Conservation (phyloP, 805 yeast species). For the Spencermartinsiella europaea region DNA sequence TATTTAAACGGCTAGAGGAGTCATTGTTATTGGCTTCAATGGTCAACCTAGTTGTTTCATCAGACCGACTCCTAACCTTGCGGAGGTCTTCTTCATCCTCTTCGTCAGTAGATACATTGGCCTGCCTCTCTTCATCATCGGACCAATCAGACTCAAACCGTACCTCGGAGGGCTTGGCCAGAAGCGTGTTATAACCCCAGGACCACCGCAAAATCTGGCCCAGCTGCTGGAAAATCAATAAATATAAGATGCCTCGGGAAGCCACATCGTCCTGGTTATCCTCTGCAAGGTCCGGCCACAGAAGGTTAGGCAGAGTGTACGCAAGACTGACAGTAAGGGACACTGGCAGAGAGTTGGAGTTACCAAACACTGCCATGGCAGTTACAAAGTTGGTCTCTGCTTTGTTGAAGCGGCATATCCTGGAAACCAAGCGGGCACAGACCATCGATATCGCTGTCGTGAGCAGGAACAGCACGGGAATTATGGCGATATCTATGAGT, state of each 20-base stretch:
- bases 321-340: constrained; percentile 73
- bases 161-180: constrained; percentile 36
- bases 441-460: constrained; percentile 71
- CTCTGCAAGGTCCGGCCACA: constrained; percentile 51
- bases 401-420: constrained; percentile 52
- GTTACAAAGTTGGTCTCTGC: constrained; percentile 87
- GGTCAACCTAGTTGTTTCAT: background rate
- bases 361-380: constrained; percentile 96
- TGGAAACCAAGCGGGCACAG: constrained; percentile 55
- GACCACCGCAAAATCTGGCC: constrained; percentile 67
- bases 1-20: background rate
- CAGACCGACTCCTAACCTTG: background rate
- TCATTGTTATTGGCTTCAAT: background rate
- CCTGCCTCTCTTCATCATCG: background rate
- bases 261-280: constrained; percentile 56
- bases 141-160: background rate
- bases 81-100: background rate
- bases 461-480: constrained; percentile 78
- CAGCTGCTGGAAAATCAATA: constrained; percentile 59
- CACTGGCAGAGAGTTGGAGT: constrained; percentile 91
- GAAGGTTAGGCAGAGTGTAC: constrained; percentile 50
- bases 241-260: constrained; percentile 55
- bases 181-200: constrained; percentile 62
- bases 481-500: constrained; percentile 71
- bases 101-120: constrained; percentile 3